Evolutionary conservation across 2,329 filamentous ascomycete genomes (phyloP).

Genomic region (Pseudogymnoascus sp.): DNA sequence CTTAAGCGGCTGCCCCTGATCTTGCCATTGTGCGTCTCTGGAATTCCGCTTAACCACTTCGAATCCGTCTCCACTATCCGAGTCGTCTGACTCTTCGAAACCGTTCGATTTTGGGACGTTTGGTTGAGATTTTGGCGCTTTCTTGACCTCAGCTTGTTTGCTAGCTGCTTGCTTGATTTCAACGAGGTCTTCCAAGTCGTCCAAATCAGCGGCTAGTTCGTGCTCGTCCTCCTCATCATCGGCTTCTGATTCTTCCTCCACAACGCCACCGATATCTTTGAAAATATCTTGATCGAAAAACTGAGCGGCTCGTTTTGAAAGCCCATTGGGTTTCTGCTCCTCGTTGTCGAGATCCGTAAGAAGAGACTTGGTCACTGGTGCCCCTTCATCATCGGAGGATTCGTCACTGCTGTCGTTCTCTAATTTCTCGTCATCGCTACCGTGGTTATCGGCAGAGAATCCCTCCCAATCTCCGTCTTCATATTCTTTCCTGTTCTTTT

Average conservation of each 20-base stretch:
- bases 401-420: conserved; percentile 58
- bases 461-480: conserved; percentile 91
- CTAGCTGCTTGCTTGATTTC: conserved; percentile 25
- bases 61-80: conserved; percentile 44
- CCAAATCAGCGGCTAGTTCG: conserved; percentile 28
- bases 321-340: conserved; percentile 43
- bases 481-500: conserved; percentile 74
- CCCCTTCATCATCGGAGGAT: conserved; percentile 49
- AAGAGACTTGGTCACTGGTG: conserved; percentile 39
- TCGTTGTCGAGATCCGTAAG: conserved; percentile 56
- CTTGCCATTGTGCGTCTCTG: conserved; percentile 58
- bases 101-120: conserved; percentile 19
- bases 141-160: conserved; percentile 29
- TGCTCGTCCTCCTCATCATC: conserved; percentile 38
- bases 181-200: conserved; percentile 21
- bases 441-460: conserved; percentile 58
- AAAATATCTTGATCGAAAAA: conserved; percentile 98
- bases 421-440: conserved; percentile 50
- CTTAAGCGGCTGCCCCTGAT: conserved; percentile 53
- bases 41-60: conserved; percentile 52
- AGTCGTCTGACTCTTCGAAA: conserved; percentile 15
- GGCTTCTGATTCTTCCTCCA: conserved; percentile 44
- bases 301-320: conserved; percentile 78
- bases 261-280: conserved; percentile 65
- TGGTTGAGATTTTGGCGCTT: conserved; percentile 17